phyloP scores from a whole-genome alignment of 1,284 basidiomycete species.

The Coniferiporia sulphurascens region DNA sequence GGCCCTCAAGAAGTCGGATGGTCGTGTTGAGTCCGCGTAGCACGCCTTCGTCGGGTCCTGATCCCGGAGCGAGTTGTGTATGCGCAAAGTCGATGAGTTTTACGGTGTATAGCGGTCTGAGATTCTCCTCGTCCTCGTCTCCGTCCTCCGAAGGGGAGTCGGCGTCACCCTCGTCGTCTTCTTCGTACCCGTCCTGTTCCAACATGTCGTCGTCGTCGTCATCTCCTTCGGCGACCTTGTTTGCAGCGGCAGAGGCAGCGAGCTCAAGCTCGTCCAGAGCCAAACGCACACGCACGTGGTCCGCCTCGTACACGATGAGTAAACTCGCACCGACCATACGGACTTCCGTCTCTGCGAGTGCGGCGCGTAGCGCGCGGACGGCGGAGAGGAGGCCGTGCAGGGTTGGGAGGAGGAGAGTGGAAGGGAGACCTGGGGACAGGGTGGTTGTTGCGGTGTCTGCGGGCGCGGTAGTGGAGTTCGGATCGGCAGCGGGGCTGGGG shows the following conservation, averaged over 20 bases:
- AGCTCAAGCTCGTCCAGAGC: conserved; percentile 36
- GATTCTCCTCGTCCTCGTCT: conserved; percentile 27
- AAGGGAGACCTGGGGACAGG: conserved; percentile 20
- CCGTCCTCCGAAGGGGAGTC: conserved; percentile 26
- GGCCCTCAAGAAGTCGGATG: conserved; percentile 50
- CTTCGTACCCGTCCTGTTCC: conserved; percentile 29
- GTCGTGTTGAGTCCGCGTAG: conserved; percentile 68
- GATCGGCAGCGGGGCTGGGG: conserved; percentile 3
- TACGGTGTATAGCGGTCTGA: conserved; percentile 55
- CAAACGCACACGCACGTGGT: conserved; percentile 39
- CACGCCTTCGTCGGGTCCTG: conserved; percentile 79
- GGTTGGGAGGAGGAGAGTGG: conserved; percentile 44
- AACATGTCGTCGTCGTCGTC: conserved; percentile 32
- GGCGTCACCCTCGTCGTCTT: conserved; percentile 33
- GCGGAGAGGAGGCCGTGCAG: conserved; percentile 59
- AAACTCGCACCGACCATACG: conserved; percentile 82
- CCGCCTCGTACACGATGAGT: conserved; percentile 82
- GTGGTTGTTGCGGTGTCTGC: background rate
- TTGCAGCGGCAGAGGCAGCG: conserved; percentile 3
- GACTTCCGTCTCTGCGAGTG: conserved; percentile 57
- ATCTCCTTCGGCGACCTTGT: conserved; percentile 29
- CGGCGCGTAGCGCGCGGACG: conserved; percentile 53
- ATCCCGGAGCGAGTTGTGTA: conserved; percentile 61
- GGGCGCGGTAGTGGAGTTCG: too few species aligned
- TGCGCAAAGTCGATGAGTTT: conserved; percentile 95